Evolutionary conservation across 257 asterid genomes (phyloP), one percentile per base, ranked within the genome.

Genomic region (Petunia axillaris): DNA sequence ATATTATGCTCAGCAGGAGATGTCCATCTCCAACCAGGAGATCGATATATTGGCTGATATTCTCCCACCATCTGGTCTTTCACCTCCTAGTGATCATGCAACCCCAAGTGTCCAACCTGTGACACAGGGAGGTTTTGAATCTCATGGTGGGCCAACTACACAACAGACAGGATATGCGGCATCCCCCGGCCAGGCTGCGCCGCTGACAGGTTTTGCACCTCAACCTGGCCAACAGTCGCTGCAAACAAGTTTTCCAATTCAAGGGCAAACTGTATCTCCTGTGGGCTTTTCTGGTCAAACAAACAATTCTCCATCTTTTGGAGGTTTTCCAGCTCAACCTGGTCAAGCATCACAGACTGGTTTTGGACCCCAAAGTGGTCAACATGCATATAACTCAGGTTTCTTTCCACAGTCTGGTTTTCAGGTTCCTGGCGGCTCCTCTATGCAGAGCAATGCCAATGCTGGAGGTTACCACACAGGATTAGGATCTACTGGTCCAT

Each of bases 1-100:
- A 55, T 81, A 81, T 76, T 81, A 81, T 76, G 40, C 77, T 54
- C 90, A 90, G 65, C 94, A 89, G 71, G 93, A 91, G 79, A 81
- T 83, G 11, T 83, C 98, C 44, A 81, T 87, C 55, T 67, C 88
- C 60, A 70, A 48, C 83, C 87, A 81, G 54, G 95, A 92, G 55
- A 65, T 91, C 70, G 99, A 96, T 83, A 91, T 96, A 85, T 90
- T 96, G 86, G 99, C 99, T 2, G 98, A 92, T 84, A 94, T 96
- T 85, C 97, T 96, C 67, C 99, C 98, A 35, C 94, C 93, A 43
- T 84, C 97, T 48, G 90, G 86, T 79, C 84, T 89, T 75, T 86
- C 89, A 55, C 84, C 87, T 70, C 79, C 66, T 80, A 65, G 75
- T 63, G 81, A 84, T 55, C 86, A 86, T 87, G 81, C 87, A 14